phyloP scores from a whole-genome alignment of 1,284 basidiomycete genomes.

The Violaceomyces palustris region DNA sequence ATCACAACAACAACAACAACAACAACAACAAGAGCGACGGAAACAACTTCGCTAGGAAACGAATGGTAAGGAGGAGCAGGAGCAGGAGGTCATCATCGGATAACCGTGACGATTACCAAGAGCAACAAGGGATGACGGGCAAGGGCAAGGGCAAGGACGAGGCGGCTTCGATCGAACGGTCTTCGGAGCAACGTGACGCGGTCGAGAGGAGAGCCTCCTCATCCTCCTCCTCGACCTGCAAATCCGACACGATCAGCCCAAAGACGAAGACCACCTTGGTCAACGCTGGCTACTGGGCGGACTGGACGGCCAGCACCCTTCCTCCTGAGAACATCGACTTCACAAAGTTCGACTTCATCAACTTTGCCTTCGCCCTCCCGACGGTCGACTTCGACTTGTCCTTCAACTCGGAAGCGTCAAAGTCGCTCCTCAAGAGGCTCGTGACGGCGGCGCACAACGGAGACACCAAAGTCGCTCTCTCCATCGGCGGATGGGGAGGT shows the following conservation, averaged over 20 bases:
- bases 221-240: too few relatives aligned
- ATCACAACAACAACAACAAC: background rate
- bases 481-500: conserved; percentile 39
- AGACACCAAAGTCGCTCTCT: conserved; percentile 27
- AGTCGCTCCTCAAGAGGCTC: conserved; percentile 13
- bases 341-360: conserved; percentile 37
- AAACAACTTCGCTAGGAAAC: background rate
- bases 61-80: background rate
- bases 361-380: conserved; percentile 43
- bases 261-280: conserved; percentile 6
- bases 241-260: background rate
- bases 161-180: too few relatives aligned
- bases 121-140: background rate
- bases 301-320: conserved; percentile 25
- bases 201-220: too few relatives aligned
- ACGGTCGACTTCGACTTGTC: conserved; percentile 15
- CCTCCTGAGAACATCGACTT: conserved; percentile 31
- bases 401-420: conserved; percentile 17
- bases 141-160: background rate
- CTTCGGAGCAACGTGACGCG: too few relatives aligned
- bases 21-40: background rate
- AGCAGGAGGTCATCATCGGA: too few relatives aligned
- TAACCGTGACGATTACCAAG: background rate
- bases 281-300: conserved; percentile 39
- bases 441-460: conserved; percentile 26